phyloP scores from a whole-genome alignment of 1,284 basidiomycete species.

The Naganishia albida region DNA sequence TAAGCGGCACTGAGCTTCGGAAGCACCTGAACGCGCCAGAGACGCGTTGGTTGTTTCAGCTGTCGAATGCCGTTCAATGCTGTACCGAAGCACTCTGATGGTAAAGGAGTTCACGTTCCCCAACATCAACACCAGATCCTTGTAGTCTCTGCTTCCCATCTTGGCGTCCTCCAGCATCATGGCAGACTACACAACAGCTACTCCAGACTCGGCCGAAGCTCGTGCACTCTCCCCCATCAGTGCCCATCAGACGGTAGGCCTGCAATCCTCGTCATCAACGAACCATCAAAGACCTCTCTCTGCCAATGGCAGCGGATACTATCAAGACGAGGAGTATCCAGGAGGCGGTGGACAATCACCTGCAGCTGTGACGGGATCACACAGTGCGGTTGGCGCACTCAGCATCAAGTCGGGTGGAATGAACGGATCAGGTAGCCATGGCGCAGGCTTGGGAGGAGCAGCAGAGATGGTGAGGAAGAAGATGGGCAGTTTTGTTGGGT shows the following conservation, averaged over 20 bases:
- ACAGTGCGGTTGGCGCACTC: constrained; percentile 7
- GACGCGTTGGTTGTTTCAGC: constrained; percentile 15
- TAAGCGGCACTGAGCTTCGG: no score
- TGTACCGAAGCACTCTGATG: background rate
- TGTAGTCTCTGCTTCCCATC: background rate
- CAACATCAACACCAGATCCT: no score
- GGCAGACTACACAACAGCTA: constrained; percentile 18
- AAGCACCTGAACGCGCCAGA: background rate
- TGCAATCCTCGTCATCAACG: constrained; percentile 16
- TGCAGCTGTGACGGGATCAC: constrained; percentile 5
- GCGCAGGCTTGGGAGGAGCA: constrained; percentile 9
- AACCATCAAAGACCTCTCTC: constrained; percentile 7
- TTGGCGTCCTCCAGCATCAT: background rate
- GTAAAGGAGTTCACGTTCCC: constrained; percentile 9
- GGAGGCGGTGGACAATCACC: background rate
- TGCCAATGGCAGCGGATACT: constrained; percentile 5
- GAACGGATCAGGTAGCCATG: constrained; percentile 13
- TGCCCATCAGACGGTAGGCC: constrained; percentile 4
- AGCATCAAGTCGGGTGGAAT: constrained; percentile 11
- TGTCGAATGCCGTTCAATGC: background rate
- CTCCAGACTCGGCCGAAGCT: constrained; percentile 5
- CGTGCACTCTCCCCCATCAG: constrained; percentile 4
- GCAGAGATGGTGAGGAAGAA: constrained; percentile 47
- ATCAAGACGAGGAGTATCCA: constrained; percentile 11
- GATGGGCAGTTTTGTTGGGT: constrained; percentile 60